Evolutionary conservation across 345 rosid genomes (phyloP).

Genomic region (Aegle marmelos): DNA sequence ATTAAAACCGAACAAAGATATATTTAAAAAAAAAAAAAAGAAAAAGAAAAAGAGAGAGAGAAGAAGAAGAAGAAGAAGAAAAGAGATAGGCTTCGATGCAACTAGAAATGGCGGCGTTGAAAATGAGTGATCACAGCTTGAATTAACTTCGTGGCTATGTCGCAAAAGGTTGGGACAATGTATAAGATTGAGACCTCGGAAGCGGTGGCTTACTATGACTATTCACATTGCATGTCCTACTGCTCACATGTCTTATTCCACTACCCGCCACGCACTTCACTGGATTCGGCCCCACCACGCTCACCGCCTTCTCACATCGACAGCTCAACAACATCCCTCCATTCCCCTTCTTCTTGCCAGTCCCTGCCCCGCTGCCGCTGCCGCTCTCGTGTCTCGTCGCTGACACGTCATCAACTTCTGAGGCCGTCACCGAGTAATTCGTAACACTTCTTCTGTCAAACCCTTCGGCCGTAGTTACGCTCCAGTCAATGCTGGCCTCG

Average conservation of each 20-base stretch:
- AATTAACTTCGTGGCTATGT: neutral
- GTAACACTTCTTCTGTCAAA: slow-evolving; percentile 37
- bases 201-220: slow-evolving; percentile 30
- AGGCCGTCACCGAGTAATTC: slow-evolving; percentile 47
- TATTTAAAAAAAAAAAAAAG: neutral
- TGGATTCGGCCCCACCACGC: slow-evolving; percentile 64
- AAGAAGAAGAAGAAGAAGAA: neutral
- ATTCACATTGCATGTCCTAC: slow-evolving; percentile 26
- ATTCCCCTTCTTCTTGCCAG: slow-evolving; percentile 21
- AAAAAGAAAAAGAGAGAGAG: neutral
- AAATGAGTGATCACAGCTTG: neutral
- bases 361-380: slow-evolving; percentile 22
- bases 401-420: slow-evolving; percentile 38
- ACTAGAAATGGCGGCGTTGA: neutral
- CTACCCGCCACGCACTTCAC: slow-evolving; percentile 31
- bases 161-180: slow-evolving; percentile 30
- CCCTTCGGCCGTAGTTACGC: slow-evolving; percentile 80
- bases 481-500: slow-evolving; percentile 91
- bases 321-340: slow-evolving; percentile 55
- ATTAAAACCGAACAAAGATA: neutral
- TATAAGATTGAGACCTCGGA: slow-evolving; percentile 34
- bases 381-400: slow-evolving; percentile 10
- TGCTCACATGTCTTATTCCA: slow-evolving; percentile 32
- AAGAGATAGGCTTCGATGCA: neutral
- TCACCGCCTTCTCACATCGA: slow-evolving; percentile 77